Conservation (phyloP, 352 stramenopile species). For the Globisporangium splendens region DNA sequence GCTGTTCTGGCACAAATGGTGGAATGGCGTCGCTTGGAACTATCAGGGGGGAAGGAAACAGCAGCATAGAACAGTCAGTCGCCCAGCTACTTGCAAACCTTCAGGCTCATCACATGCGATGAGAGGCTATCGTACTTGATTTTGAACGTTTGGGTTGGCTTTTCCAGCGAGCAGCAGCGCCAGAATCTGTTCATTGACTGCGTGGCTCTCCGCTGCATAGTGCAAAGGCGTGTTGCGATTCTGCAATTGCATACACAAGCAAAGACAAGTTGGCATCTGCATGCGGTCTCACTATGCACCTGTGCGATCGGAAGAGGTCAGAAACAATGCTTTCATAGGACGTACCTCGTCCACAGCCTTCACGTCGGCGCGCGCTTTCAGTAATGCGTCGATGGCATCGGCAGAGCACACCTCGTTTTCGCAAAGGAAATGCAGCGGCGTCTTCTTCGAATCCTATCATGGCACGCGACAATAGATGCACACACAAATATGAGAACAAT, state of each 20-base stretch:
- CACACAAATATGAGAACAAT: background rate
- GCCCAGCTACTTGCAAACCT: too few species aligned
- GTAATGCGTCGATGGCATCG: slow-evolving; percentile 31
- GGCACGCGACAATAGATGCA: background rate
- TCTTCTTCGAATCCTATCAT: slow-evolving; percentile 42
- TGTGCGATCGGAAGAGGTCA: background rate
- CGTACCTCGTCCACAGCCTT: slow-evolving; percentile 46
- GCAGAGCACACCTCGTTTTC: slow-evolving; percentile 56
- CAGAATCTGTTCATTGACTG: slow-evolving; percentile 33
- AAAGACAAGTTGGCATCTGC: background rate
- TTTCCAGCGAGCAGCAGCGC: slow-evolving; percentile 37
- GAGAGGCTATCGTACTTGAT: slow-evolving; percentile 46
- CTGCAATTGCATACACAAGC: slow-evolving; percentile 15
- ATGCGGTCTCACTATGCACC: background rate
- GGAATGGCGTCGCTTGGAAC: slow-evolving; percentile 72
- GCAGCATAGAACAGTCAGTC: too few species aligned
- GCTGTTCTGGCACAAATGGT: slow-evolving; percentile 74
- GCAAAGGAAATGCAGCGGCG: slow-evolving; percentile 69
- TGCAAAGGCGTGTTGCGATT: slow-evolving; percentile 68
- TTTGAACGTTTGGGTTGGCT: slow-evolving; percentile 55
- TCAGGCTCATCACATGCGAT: too few species aligned
- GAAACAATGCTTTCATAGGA: background rate
- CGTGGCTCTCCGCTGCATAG: slow-evolving; percentile 52
- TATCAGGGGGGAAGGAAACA: slow-evolving; percentile 18
- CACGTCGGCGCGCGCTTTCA: slow-evolving; percentile 36